These are phyloP conservation scores for Pythium oligandrum DNA, from an alignment of 352 stramenopile genomes.

Conservation along the genomic window DNA sequence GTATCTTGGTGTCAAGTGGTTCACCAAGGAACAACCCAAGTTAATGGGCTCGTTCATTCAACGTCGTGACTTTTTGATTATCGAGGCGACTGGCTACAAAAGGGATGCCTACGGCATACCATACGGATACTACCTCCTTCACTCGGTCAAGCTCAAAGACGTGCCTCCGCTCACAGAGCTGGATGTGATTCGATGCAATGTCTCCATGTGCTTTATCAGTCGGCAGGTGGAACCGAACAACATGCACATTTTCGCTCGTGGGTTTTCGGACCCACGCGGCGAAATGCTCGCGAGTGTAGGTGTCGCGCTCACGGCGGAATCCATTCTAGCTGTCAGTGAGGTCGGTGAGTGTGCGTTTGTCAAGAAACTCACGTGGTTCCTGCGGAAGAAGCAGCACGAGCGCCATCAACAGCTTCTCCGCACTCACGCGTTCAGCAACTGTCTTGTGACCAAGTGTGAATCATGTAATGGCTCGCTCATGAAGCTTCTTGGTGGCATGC, in stretches of 20 bases:
- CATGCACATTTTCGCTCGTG: constrained; percentile 45
- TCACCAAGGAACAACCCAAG: constrained; percentile 20
- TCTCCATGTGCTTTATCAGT: constrained; percentile 39
- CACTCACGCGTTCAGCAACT: too few species aligned
- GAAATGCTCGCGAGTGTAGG: constrained; percentile 26
- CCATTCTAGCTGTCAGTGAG: constrained; percentile 29
- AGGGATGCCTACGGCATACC: constrained; percentile 29
- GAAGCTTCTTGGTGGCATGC: too few species aligned
- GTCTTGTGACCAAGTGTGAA: too few species aligned
- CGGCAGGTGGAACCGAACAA: constrained; percentile 17
- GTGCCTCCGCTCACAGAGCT: constrained; percentile 26
- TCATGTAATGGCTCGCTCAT: too few species aligned
- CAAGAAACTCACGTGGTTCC: constrained; percentile 66
- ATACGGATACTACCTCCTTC: constrained; percentile 48
- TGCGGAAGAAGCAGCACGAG: constrained; percentile 2
- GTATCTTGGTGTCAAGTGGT: constrained; percentile 46
- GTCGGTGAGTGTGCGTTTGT: constrained; percentile 53
- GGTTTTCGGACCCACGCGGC: constrained; percentile 33
- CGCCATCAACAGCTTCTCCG: too few species aligned
- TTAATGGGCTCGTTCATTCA: constrained; percentile 26
- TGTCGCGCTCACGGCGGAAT: constrained; percentile 30
- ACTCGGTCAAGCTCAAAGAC: constrained; percentile 35
- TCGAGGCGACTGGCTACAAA: constrained; percentile 45
- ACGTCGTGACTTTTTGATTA: constrained; percentile 39
- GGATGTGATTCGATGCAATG: constrained; percentile 27